Conservation (phyloP, 495 filamentous ascomycete species). For the Massariosphaeria phaeospora region DNA sequence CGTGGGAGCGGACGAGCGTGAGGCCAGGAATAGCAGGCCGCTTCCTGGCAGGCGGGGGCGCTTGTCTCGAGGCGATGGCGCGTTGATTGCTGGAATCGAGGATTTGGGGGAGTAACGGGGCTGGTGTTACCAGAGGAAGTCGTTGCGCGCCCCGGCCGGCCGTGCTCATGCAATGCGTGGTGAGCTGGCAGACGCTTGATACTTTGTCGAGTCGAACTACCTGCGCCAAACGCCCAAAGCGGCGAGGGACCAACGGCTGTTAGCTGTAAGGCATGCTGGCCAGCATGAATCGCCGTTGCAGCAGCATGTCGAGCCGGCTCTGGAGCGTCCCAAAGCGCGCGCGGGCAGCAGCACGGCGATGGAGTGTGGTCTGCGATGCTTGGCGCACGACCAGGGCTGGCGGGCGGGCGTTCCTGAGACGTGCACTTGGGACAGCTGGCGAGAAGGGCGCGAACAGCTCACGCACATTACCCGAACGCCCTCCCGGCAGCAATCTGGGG, state of each 20-base stretch:
- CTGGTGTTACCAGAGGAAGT: constrained; percentile 33
- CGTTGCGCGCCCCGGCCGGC: constrained; percentile 31
- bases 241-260: constrained; percentile 41
- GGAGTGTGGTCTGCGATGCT: constrained; percentile 13
- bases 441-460: constrained; percentile 20
- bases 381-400: constrained; percentile 23
- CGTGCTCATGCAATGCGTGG: constrained; percentile 68
- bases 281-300: constrained; percentile 30
- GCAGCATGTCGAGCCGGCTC: neutral
- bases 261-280: constrained; percentile 29
- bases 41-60: constrained; percentile 17
- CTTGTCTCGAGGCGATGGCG: neutral
- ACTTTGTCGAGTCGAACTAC: constrained; percentile 55
- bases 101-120: constrained; percentile 25
- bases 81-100: constrained; percentile 32
- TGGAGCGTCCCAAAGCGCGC: neutral
- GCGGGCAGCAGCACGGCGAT: constrained; percentile 6
- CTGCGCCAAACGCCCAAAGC: constrained; percentile 50
- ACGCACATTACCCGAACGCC: constrained; percentile 26
- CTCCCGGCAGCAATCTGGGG: constrained; percentile 19
- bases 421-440: constrained; percentile 5
- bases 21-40: constrained; percentile 31
- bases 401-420: constrained; percentile 28
- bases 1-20: constrained; percentile 26
- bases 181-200: constrained; percentile 83